A percentile compares a stretch with the other conserved stretches of the same genome.
Evolutionary conservation across 352 stramenopile genomes (phyloP).

Genomic region (Poterioochromonas sp.): DNA sequence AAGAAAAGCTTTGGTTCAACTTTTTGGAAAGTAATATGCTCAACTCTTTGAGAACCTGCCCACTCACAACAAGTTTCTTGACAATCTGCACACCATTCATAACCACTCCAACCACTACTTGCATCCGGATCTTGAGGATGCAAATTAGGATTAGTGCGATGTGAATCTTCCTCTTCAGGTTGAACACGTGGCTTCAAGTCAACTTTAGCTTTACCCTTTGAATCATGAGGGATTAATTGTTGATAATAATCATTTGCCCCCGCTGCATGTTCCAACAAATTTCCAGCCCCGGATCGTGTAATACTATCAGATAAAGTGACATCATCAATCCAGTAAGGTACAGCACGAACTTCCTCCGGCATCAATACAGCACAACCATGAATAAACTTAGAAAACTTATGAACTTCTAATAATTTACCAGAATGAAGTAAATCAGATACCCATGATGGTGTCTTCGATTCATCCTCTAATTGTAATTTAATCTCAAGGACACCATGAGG

Average conservation of each 20-base stretch:
- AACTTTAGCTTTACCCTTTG: slow-evolving; percentile 1
- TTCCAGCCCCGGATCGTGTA: slow-evolving; percentile 48
- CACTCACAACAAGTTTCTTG: slow-evolving; percentile 51
- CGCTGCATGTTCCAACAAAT: slow-evolving; percentile 51
- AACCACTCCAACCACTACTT: slow-evolving; percentile 32
- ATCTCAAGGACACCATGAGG: slow-evolving; percentile 73
- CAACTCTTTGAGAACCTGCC: slow-evolving; percentile 50
- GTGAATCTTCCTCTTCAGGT: background rate
- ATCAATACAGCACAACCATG: slow-evolving; percentile 65
- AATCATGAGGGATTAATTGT: slow-evolving; percentile 52
- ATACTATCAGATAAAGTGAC: slow-evolving; percentile 61
- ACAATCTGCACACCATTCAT: slow-evolving; percentile 35
- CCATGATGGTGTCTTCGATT: slow-evolving; percentile 45
- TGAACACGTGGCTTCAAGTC: background rate
- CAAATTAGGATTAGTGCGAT: background rate
- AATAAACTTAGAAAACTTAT: slow-evolving; percentile 69
- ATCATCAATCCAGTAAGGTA: slow-evolving; percentile 79
- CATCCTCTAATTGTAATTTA: slow-evolving; percentile 68
- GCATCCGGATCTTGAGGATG: no score
- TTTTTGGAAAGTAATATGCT: slow-evolving; percentile 46
- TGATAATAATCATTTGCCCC: slow-evolving; percentile 60
- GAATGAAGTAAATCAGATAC: slow-evolving; percentile 64
- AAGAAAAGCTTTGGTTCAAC: slow-evolving; percentile 74
- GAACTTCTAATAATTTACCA: slow-evolving; percentile 54
- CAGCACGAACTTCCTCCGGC: slow-evolving; percentile 61